Evolutionary conservation across 768 basidiomycete species (phyloP).

Genomic region (Kwoniella shandongensis): DNA sequence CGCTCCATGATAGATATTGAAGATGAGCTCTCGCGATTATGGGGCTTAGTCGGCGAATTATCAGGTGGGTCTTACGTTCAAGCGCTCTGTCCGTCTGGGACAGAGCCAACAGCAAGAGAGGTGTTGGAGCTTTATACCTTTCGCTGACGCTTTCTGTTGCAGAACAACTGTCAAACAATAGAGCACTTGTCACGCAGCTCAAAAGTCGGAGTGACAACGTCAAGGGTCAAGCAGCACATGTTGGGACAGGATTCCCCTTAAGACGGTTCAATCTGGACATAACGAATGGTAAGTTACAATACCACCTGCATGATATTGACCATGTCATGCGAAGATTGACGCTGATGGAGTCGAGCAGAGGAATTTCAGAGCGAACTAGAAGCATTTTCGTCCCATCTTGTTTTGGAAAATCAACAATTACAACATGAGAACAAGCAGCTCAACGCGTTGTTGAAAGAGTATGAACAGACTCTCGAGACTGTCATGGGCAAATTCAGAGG

Average conservation of each 20-base stretch:
- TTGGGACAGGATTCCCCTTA: constrained; percentile 71
- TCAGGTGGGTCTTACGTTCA: constrained; percentile 24
- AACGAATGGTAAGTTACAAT: constrained; percentile 55
- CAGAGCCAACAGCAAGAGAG: too few relatives aligned
- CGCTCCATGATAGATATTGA: constrained; percentile 25
- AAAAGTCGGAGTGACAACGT: constrained; percentile 69
- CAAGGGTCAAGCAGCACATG: constrained; percentile 75
- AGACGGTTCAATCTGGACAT: constrained; percentile 85
- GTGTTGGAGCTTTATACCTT: too few relatives aligned
- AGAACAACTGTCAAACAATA: constrained; percentile 68
- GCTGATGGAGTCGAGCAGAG: constrained; percentile 60
- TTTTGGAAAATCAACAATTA: constrained; percentile 90
- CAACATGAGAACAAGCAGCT: constrained; percentile 95
- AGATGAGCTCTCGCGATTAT: constrained; percentile 34
- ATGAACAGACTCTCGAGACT: constrained; percentile 89
- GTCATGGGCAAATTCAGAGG: constrained; percentile 95
- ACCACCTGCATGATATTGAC: too few relatives aligned
- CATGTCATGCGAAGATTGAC: too few relatives aligned
- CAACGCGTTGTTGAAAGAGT: constrained; percentile 82
- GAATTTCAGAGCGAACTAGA: constrained; percentile 89
- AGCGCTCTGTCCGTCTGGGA: too few relatives aligned
- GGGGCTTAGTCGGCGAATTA: constrained; percentile 38
- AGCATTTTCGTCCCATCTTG: constrained; percentile 78
- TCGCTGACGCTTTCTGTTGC: too few relatives aligned
- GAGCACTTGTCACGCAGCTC: constrained; percentile 68